Base-by-base conservation (phyloP, 306 rosid genomes). In the Crotalaria pallida region DNA sequence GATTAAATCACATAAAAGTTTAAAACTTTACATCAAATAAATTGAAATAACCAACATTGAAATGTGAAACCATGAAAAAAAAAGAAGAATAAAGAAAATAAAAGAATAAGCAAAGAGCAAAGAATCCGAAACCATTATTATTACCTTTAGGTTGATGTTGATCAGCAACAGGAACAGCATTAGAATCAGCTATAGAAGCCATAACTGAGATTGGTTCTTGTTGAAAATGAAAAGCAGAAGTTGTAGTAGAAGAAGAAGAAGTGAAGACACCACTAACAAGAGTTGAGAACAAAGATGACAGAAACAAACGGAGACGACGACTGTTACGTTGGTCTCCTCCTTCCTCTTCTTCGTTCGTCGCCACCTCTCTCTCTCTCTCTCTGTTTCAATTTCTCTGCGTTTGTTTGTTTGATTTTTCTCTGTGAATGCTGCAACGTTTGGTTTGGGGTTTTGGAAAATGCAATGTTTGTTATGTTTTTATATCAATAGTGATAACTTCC, bases 231-330 rank as follows among this genome's bases (percentile, higher is more conserved):
- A 34, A 33, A 33, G 41, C 7, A 34, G 41, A 6, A 0, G 12
- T 8, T 1, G 12, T 1, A 38, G 43, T 7, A 36, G 43, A 38
- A 38, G 13, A 10, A 38, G 44, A 67, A 9, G 57, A 47, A 0
- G 88, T 69, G 1, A 92, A 85, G 81, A 92, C 89, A 49, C 92
- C 96, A 16, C 89, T n/a, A n/a, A n/a, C 94, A 64, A 92, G 67
- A 62, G 80, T 89, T 0, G 94, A 84, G 52, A 92, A 77, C 67
- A 92, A 47, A 8, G 96, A 85, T 67, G 87, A 79, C 47, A 92
- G 66, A 81, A 92, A 87, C 73, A 74, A 83, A 44, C 77, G 86
- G 75, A 92, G 87, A 50, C 97, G 87, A 50, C 97, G 83, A 79
- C 88, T 75, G 79, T 83, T 83, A 49, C 75, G 82, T 58, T 80